Percentiles rank a stretch among this genome's conserved stretches.
Evolutionary conservation across 2,329 filamentous ascomycete species (phyloP).

Genomic region (Fusarium incarnatum): DNA sequence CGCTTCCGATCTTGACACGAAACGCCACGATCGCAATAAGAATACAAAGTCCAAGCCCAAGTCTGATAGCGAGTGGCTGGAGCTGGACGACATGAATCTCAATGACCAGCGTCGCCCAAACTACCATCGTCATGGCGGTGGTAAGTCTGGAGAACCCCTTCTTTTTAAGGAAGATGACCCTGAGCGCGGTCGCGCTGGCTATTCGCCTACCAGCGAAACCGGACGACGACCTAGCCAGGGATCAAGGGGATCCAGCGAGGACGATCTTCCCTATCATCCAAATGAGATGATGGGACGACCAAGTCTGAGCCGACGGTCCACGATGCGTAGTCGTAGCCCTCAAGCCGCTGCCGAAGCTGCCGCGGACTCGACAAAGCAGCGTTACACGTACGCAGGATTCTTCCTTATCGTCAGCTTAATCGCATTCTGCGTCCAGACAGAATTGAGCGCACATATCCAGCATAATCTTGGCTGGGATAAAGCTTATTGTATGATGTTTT

Average conservation of each 20-base stretch:
- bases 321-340: constrained; percentile 84
- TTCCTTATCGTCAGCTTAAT: constrained; percentile 87
- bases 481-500: constrained; percentile 99
- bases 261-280: constrained; percentile 42
- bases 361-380: constrained; percentile 70
- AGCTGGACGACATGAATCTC: constrained; percentile 56
- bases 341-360: constrained; percentile 56
- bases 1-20: constrained; percentile 47
- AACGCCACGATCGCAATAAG: constrained; percentile 49
- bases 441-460: constrained; percentile 95
- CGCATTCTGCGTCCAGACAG: constrained; percentile 93
- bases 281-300: constrained; percentile 44
- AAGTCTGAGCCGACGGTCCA: constrained; percentile 63
- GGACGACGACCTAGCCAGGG: constrained; percentile 32
- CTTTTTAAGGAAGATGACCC: constrained; percentile 53
- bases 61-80: constrained; percentile 43
- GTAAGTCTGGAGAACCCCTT: constrained; percentile 58
- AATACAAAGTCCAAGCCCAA: constrained; percentile 49
- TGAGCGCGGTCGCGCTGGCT: constrained; percentile 44
- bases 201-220: constrained; percentile 27
- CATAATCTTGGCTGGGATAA: constrained; percentile 94
- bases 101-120: constrained; percentile 56
- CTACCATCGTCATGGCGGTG: constrained; percentile 60
- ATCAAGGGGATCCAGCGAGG: constrained; percentile 40
- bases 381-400: constrained; percentile 87